phyloP scores from a whole-genome alignment of 495 filamentous ascomycete genomes.

The Gamarada debralockiae region DNA sequence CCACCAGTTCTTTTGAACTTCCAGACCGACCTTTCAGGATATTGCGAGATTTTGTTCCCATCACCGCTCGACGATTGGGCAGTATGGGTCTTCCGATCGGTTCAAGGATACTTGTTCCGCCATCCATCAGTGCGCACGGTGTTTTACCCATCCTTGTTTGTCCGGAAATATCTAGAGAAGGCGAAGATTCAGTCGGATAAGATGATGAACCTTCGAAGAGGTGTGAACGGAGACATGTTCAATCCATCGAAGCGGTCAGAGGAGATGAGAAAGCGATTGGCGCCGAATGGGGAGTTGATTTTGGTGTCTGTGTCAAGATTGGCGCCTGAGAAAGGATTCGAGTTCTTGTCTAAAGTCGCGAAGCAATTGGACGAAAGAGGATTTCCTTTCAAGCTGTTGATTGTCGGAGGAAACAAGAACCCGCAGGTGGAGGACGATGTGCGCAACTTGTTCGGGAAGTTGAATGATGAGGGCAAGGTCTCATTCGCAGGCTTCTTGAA shows the following conservation, averaged over 20 bases:
- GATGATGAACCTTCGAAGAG: constrained; percentile 50
- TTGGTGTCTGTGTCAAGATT: constrained; percentile 56
- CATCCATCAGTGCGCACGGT: constrained; percentile 52
- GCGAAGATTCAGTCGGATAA: constrained; percentile 44
- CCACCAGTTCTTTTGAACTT: constrained; percentile 58
- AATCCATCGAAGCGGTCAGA: constrained; percentile 43
- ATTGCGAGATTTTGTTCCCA: constrained; percentile 58
- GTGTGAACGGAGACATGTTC: constrained; percentile 57
- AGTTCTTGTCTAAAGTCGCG: constrained; percentile 52
- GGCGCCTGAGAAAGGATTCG: constrained; percentile 62
- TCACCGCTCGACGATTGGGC: constrained; percentile 50
- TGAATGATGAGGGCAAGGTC: constrained; percentile 42
- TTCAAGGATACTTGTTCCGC: constrained; percentile 57
- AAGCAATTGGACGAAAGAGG: constrained; percentile 44
- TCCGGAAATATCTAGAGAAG: constrained; percentile 49
- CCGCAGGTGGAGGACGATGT: constrained; percentile 51
- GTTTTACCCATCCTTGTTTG: constrained; percentile 57
- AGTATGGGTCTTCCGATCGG: constrained; percentile 47
- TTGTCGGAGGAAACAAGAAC: constrained; percentile 61
- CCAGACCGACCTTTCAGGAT: constrained; percentile 61
- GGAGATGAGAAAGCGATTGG: constrained; percentile 41
- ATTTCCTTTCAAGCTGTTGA: constrained; percentile 52
- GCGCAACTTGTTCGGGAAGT: constrained; percentile 42
- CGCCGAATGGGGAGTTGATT: constrained; percentile 55
- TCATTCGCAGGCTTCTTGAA: constrained; percentile 55